phyloP scores from a whole-genome alignment of 768 basidiomycete species.

The Psilocybe cubensis region DNA sequence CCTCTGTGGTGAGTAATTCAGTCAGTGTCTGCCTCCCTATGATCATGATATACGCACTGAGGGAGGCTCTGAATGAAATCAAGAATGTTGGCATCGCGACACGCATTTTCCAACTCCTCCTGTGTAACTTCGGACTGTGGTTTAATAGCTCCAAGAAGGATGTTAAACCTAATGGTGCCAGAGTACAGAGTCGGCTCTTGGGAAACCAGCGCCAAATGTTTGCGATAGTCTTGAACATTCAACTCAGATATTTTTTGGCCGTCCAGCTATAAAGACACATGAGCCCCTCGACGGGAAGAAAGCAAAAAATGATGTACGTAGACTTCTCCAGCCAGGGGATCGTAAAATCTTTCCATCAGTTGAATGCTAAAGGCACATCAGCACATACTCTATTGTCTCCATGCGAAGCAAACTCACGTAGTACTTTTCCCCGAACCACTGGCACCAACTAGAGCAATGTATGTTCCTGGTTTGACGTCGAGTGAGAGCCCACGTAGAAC shows the following conservation, averaged over 20 bases:
- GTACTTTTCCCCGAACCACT: slow-evolving; percentile 83
- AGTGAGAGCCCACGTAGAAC: slow-evolving; percentile 77
- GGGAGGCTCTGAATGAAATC: slow-evolving; percentile 87
- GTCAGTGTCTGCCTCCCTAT: not conserved
- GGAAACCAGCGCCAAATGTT: slow-evolving; percentile 86
- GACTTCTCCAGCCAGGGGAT: slow-evolving; percentile 70
- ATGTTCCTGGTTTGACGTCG: slow-evolving; percentile 74
- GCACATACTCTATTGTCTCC: not conserved
- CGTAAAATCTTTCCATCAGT: slow-evolving; percentile 81
- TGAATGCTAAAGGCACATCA: slow-evolving; percentile 47
- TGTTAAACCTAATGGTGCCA: slow-evolving; percentile 87
- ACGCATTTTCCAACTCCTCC: slow-evolving; percentile 82
- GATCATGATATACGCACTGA: slow-evolving; percentile 36
- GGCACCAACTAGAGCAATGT: slow-evolving; percentile 79
- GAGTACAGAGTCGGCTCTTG: slow-evolving; percentile 90
- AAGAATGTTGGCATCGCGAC: slow-evolving; percentile 84
- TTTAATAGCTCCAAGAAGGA: slow-evolving; percentile 81
- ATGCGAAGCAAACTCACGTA: slow-evolving; percentile 36
- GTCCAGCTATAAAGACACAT: slow-evolving; percentile 55
- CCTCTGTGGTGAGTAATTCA: slow-evolving; percentile 36
- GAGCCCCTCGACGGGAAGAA: not conserved
- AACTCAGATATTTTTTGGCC: slow-evolving; percentile 71
- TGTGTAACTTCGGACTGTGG: slow-evolving; percentile 78
- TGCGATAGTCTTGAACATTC: slow-evolving; percentile 84
- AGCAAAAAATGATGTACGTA: slow-evolving; percentile 42